These are phyloP conservation scores for Geranomyces michiganensis DNA, from an alignment of 192 early-diverging fungal species.

Conservation along the genomic window DNA sequence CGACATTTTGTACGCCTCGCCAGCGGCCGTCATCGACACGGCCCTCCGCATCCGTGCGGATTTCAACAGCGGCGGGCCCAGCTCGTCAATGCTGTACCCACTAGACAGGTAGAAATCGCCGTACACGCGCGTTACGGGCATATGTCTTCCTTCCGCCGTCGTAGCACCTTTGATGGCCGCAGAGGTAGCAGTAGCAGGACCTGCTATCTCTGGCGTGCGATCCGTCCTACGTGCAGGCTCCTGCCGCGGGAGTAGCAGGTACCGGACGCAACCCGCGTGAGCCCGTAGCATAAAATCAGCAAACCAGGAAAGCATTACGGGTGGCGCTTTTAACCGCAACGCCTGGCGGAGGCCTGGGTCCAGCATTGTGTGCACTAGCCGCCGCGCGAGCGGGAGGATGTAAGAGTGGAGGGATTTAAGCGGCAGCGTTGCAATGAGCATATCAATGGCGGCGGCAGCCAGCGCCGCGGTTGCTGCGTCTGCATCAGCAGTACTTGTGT, in stretches of 20 bases:
- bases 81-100: slow-evolving; percentile 29
- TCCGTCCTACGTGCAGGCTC: slow-evolving; percentile 19
- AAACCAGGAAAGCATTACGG: slow-evolving; percentile 23
- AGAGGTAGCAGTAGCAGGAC: neutral
- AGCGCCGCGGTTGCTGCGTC: slow-evolving; percentile 8
- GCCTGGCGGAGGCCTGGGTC: slow-evolving; percentile 20
- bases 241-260: slow-evolving; percentile 24
- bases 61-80: slow-evolving; percentile 20
- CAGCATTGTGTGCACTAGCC: slow-evolving; percentile 22
- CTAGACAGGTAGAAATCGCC: slow-evolving; percentile 23
- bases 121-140: slow-evolving; percentile 22
- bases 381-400: slow-evolving; percentile 21
- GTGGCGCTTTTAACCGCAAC: slow-evolving; percentile 13
- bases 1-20: neutral
- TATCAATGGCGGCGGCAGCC: slow-evolving; percentile 21
- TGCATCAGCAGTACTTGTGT: too few species aligned
- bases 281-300: slow-evolving; percentile 24
- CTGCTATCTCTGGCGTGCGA: neutral
- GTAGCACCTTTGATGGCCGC: slow-evolving; percentile 1
- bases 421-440: slow-evolving; percentile 27
- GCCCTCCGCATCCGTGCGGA: neutral
- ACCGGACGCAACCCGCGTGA: slow-evolving; percentile 22
- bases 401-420: slow-evolving; percentile 26
- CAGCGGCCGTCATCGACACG: neutral
- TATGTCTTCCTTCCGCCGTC: slow-evolving; percentile 12